phyloP scores from a whole-genome alignment of 306 rosid species.

The Vachellia pachyceras region DNA sequence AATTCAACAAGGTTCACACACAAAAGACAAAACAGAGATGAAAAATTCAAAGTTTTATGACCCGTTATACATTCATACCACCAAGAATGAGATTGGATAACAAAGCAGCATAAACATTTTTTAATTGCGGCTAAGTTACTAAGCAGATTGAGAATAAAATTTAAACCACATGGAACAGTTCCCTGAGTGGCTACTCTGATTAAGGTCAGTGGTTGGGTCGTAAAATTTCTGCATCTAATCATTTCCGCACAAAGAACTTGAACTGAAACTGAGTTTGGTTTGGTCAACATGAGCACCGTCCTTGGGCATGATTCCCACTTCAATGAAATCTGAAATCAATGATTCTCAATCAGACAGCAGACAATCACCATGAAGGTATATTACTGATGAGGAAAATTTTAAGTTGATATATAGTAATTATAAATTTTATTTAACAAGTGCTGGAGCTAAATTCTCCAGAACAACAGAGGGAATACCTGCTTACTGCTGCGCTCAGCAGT shows the following conservation, averaged over 20 bases:
- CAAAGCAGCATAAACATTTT: conserved; percentile 23
- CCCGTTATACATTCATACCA: conserved; percentile 17
- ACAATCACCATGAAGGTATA: conserved; percentile 28
- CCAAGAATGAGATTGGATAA: conserved; percentile 26
- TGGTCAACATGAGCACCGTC: conserved; percentile 87
- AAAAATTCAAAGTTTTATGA: conserved; percentile 1
- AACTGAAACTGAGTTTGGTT: conserved; percentile 90
- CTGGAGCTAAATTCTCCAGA: conserved; percentile 36
- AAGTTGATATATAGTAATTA: conserved; percentile 4
- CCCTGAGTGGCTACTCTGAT: not conserved
- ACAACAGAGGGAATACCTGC: conserved; percentile 67
- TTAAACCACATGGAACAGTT: not conserved
- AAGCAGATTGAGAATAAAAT: not conserved
- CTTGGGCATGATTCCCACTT: conserved; percentile 94
- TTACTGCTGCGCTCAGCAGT: conserved; percentile 96
- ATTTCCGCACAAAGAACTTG: conserved; percentile 84
- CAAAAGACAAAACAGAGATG: conserved; percentile 21
- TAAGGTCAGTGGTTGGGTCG: not conserved
- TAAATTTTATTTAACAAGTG: conserved; percentile 24
- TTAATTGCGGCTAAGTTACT: conserved; percentile 5
- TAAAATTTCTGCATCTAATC: conserved; percentile 64
- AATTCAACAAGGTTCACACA: conserved; percentile 21
- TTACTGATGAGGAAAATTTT: conserved; percentile 1
- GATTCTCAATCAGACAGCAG: conserved; percentile 45
- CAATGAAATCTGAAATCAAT: conserved; percentile 83